These are phyloP conservation scores for Plasmodium yoelii DNA, from an alignment of 169 alveolate genomes.

Conservation along the genomic window DNA sequence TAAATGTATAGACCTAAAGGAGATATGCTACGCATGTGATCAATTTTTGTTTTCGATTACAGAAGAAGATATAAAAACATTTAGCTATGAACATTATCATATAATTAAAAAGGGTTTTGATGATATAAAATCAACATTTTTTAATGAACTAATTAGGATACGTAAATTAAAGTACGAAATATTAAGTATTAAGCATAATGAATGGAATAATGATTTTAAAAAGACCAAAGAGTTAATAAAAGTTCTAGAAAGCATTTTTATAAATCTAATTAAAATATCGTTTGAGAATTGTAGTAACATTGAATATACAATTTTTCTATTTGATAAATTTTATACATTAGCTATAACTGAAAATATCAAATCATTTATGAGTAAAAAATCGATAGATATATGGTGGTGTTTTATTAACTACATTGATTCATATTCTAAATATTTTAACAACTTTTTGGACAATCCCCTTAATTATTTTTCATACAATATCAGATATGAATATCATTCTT, in stretches of 20 bases:
- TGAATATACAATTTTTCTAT: conserved; percentile 56
- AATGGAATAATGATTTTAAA: conserved; percentile 63
- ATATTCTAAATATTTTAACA: conserved; percentile 56
- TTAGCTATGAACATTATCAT: conserved; percentile 57
- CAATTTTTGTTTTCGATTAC: conserved; percentile 57
- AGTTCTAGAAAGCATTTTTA: conserved; percentile 61
- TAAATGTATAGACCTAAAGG: conserved; percentile 60
- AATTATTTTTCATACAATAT: conserved; percentile 60
- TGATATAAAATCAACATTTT: conserved; percentile 65
- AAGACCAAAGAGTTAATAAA: conserved; percentile 72
- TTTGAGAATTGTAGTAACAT: conserved; percentile 59
- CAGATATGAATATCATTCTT: conserved; percentile 76
- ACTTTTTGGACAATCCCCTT: conserved; percentile 67
- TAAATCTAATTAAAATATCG: conserved; percentile 69
- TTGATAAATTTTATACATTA: conserved; percentile 53
- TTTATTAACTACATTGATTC: conserved; percentile 53
- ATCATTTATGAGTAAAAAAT: conserved; percentile 57
- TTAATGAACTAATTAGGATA: conserved; percentile 53
- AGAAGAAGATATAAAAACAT: conserved; percentile 56
- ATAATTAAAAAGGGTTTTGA: conserved; percentile 74
- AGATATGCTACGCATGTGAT: conserved; percentile 70
- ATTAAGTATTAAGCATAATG: conserved; percentile 52
- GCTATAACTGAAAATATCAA: conserved; percentile 65
- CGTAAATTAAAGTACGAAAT: conserved; percentile 52
- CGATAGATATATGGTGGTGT: conserved; percentile 49